Percentiles rank a stretch among this genome's conserved stretches.
Evolutionary conservation across 2,329 filamentous ascomycete species (phyloP).

Genomic region (Cytospora piceae): DNA sequence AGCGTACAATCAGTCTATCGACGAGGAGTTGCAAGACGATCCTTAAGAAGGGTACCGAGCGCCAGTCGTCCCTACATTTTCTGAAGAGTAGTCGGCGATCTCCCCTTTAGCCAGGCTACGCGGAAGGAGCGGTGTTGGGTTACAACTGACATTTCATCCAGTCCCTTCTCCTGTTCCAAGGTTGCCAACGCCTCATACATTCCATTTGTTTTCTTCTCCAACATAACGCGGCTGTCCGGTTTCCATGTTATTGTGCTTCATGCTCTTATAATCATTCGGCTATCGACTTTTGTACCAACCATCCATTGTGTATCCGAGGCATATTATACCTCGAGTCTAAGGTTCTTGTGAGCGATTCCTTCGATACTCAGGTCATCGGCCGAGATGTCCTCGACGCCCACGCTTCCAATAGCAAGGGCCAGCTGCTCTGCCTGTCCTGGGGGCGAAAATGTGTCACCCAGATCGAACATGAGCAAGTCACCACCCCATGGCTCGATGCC

Average conservation of each 20-base stretch:
- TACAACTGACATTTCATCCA: background rate
- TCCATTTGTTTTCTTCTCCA: background rate
- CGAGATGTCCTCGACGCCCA: slow-evolving; percentile 10
- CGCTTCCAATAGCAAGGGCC: slow-evolving; percentile 6
- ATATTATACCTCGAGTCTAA: background rate
- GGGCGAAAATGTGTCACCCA: slow-evolving; percentile 22
- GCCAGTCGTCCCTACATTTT: background rate
- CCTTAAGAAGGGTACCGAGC: background rate
- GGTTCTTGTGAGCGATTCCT: background rate
- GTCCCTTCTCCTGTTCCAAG: background rate
- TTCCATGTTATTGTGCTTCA: slow-evolving; percentile 1
- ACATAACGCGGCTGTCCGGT: background rate
- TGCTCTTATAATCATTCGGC: background rate
- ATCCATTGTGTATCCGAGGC: background rate
- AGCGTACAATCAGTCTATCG: no score
- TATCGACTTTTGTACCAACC: background rate
- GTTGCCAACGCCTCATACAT: background rate
- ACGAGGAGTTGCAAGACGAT: no score
- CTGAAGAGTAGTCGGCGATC: background rate
- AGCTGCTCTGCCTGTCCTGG: slow-evolving; percentile 21
- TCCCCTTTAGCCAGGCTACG: no score
- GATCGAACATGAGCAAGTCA: slow-evolving; percentile 7
- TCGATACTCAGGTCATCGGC: background rate
- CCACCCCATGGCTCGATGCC: slow-evolving; percentile 4
- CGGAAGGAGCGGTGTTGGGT: background rate